Evolutionary conservation across 2,329 filamentous ascomycete genomes (phyloP).

Genomic region (Alternaria novae-zelandiae): DNA sequence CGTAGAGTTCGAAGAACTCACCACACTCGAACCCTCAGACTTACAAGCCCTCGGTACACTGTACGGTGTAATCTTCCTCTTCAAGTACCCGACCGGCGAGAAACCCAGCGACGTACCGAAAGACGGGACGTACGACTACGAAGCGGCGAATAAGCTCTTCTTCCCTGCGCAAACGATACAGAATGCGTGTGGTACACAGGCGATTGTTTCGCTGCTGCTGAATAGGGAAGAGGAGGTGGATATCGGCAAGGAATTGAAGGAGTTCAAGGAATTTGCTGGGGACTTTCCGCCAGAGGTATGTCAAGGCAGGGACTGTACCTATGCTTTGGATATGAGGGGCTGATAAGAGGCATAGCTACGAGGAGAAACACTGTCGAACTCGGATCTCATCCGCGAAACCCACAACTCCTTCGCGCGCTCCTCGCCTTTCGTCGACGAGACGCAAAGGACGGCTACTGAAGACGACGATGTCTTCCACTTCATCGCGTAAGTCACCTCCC

Average conservation of each 20-base stretch:
- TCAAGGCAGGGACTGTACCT: background rate
- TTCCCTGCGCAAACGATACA: constrained; percentile 98
- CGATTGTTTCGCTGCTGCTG: constrained; percentile 86
- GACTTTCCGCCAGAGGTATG: constrained; percentile 70
- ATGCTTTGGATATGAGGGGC: background rate
- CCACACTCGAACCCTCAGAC: constrained; percentile 80
- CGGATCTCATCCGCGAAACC: constrained; percentile 63
- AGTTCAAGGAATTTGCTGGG: constrained; percentile 89
- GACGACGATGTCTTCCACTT: constrained; percentile 97
- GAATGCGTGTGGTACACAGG: constrained; percentile 97
- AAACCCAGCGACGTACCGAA: constrained; percentile 70
- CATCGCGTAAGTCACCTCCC: constrained; percentile 65
- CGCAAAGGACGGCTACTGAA: constrained; percentile 71
- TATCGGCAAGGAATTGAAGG: constrained; percentile 72
- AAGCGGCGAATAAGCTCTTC: constrained; percentile 79
- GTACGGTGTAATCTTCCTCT: constrained; percentile 98
- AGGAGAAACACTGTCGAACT: constrained; percentile 75
- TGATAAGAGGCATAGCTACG: constrained; percentile 58
- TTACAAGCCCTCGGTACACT: constrained; percentile 68
- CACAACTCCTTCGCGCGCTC: constrained; percentile 91
- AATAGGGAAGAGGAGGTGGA: constrained; percentile 78
- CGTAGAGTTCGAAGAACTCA: constrained; percentile 96
- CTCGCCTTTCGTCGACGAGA: constrained; percentile 93
- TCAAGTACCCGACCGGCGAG: constrained; percentile 86
- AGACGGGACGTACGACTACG: constrained; percentile 82